Evolutionary conservation across 257 asterid species (phyloP).

Genomic region (Primulina eburnea): DNA sequence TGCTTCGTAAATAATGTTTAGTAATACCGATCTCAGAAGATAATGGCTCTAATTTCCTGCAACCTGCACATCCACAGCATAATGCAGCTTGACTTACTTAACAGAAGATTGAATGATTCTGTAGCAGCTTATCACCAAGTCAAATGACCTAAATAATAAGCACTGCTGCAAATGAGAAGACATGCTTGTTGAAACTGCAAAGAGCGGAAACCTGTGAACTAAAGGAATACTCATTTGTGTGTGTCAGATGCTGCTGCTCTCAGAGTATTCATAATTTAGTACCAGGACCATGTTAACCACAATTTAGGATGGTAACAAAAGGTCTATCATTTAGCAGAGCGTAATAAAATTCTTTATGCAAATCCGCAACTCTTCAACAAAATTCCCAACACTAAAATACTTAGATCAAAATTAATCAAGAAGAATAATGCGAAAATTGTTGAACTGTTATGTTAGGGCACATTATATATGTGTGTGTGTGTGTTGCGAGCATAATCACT

Average conservation of each 20-base stretch:
- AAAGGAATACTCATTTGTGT: neutral
- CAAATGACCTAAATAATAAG: constrained; percentile 15
- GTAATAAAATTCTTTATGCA: neutral
- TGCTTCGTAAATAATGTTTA: constrained; percentile 30
- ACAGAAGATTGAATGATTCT: constrained; percentile 16
- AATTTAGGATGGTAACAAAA: constrained; percentile 2
- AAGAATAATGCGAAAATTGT: neutral
- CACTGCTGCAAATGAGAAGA: constrained; percentile 12
- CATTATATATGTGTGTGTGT: neutral
- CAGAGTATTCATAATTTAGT: constrained; percentile 1
- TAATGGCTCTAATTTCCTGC: constrained; percentile 34
- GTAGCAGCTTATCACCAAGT: constrained; percentile 22
- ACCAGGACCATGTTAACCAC: constrained; percentile 17
- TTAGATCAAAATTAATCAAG: neutral
- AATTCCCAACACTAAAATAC: neutral
- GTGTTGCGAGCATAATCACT: constrained; percentile 21
- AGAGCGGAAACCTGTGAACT: constrained; percentile 13
- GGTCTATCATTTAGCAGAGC: constrained; percentile 20
- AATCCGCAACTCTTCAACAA: constrained; percentile 13
- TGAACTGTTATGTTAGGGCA: neutral
- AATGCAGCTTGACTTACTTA: constrained; percentile 22
- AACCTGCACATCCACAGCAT: constrained; percentile 42
- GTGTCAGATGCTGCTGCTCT: neutral
- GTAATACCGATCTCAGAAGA: constrained; percentile 35
- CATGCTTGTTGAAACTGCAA: constrained; percentile 1